These are phyloP conservation scores for Xylaria bambusicola DNA, from an alignment of 495 filamentous ascomycete species.

Conservation along the genomic window DNA sequence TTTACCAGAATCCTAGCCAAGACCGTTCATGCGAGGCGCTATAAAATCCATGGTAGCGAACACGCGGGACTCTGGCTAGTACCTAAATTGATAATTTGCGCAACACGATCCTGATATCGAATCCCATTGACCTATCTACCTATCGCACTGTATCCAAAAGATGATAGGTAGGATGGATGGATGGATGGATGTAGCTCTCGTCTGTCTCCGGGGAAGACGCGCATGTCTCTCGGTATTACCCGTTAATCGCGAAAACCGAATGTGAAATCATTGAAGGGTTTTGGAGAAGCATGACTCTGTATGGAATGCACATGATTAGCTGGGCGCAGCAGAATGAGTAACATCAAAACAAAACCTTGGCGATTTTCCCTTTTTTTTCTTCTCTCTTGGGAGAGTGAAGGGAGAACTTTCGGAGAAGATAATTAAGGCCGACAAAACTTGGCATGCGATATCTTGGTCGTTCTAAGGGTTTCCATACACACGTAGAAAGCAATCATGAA, in stretches of 20 bases:
- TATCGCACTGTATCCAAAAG: neutral
- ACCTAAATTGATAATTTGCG: conserved; percentile 10
- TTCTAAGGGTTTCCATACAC: conserved; percentile 9
- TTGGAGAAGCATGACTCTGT: neutral
- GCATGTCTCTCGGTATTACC: neutral
- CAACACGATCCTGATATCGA: too few species aligned
- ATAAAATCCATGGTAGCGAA: conserved; percentile 3
- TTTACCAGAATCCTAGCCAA: conserved; percentile 1
- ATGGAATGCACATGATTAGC: too few species aligned
- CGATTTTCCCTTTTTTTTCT: too few species aligned
- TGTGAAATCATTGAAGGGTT: too few species aligned
- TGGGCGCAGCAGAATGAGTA: too few species aligned
- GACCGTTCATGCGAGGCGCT: conserved; percentile 6
- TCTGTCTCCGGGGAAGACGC: neutral
- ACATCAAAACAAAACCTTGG: too few species aligned
- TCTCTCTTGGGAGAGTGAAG: neutral
- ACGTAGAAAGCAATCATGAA: neutral
- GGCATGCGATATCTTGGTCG: neutral
- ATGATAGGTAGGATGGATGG: neutral
- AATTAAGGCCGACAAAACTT: neutral
- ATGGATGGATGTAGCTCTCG: too few species aligned
- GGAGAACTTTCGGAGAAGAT: neutral
- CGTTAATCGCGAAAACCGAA: too few species aligned
- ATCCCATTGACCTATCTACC: neutral
- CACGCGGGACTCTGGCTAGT: too few species aligned